phyloP scores from a whole-genome alignment of 306 rosid genomes.

The Rosa lucieae region DNA sequence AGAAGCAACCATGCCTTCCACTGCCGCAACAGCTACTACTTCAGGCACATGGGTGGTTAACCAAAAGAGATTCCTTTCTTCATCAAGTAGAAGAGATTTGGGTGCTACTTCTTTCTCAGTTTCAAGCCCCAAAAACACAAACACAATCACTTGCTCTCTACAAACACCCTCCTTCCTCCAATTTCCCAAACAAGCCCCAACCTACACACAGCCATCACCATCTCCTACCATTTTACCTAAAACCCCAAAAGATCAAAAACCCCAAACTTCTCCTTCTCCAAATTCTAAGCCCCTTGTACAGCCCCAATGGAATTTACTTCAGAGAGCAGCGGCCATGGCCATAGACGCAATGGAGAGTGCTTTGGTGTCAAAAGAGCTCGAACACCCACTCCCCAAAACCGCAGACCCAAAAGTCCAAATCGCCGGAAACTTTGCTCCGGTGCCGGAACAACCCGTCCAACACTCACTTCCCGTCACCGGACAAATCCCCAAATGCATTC shows the following conservation, averaged over 20 bases:
- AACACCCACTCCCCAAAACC: slow-evolving; percentile 76
- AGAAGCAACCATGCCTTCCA: slow-evolving; percentile 20
- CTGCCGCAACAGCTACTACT: slow-evolving; percentile 18
- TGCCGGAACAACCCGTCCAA: slow-evolving; percentile 52
- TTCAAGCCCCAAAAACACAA: slow-evolving; percentile 12
- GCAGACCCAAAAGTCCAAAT: slow-evolving; percentile 90
- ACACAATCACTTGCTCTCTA: slow-evolving; percentile 43
- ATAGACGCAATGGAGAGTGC: slow-evolving; percentile 61
- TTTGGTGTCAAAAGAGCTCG: slow-evolving; percentile 46
- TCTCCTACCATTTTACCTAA: not conserved
- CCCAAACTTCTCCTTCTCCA: not conserved
- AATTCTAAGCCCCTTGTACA: not conserved
- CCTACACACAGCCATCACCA: slow-evolving; percentile 25
- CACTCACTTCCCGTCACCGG: slow-evolving; percentile 54
- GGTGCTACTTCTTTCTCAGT: slow-evolving; percentile 25
- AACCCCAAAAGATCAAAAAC: slow-evolving; percentile 7
- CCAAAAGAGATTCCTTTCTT: slow-evolving; percentile 2
- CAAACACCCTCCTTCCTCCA: slow-evolving; percentile 52
- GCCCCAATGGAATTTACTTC: slow-evolving; percentile 50
- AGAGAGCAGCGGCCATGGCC: slow-evolving; percentile 56
- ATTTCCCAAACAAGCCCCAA: slow-evolving; percentile 44
- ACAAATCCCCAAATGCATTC: slow-evolving; percentile 67
- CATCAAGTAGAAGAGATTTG: slow-evolving; percentile 4
- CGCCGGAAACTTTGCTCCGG: slow-evolving; percentile 93
- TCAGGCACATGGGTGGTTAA: slow-evolving; percentile 6